A percentile compares a stretch with the other conserved stretches of the same genome.
Conservation (phyloP, 768 basidiomycete species). For the Suillus clintonianus region DNA sequence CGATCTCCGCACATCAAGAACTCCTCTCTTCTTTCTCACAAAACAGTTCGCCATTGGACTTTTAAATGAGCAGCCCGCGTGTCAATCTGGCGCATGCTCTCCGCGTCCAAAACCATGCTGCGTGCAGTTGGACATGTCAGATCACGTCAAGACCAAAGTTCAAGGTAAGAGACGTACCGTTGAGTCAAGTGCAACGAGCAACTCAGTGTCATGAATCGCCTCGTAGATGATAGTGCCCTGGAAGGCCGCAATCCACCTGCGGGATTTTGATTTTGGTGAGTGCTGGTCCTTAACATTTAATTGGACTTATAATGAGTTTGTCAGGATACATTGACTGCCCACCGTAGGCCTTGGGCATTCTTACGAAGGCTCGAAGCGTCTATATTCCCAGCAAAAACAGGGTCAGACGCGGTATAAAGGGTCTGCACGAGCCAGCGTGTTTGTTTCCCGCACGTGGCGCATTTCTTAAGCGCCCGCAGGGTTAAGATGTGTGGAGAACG, state of each 20-base stretch:
- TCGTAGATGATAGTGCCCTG: conserved; percentile 98
- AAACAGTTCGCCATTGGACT: not conserved
- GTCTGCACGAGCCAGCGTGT: not conserved
- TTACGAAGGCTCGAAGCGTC: not conserved
- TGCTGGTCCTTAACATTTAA: conserved; percentile 4
- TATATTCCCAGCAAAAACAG: not conserved
- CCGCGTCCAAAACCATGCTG: conserved; percentile 82
- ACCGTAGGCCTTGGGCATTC: not conserved
- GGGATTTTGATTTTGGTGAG: not conserved
- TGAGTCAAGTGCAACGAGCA: conserved; percentile 87
- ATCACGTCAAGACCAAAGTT: not conserved
- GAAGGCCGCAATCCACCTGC: conserved; percentile 89
- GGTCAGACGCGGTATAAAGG: not conserved
- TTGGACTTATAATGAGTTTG: not conserved
- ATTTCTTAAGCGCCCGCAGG: not conserved
- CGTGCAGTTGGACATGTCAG: conserved; percentile 3
- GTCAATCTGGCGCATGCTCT: conserved; percentile 82
- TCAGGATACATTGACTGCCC: not conserved
- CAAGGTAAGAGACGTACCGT: conserved; percentile 60
- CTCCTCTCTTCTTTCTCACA: too few species aligned
- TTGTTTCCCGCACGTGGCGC: too few species aligned
- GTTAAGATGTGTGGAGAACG: not conserved
- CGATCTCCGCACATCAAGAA: too few species aligned
- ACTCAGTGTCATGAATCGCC: conserved; percentile 87
- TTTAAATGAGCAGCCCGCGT: conserved; percentile 81